These are phyloP conservation scores for Plasmodium berghei DNA, from an alignment of 169 alveolate genomes.

Conservation along the genomic window DNA sequence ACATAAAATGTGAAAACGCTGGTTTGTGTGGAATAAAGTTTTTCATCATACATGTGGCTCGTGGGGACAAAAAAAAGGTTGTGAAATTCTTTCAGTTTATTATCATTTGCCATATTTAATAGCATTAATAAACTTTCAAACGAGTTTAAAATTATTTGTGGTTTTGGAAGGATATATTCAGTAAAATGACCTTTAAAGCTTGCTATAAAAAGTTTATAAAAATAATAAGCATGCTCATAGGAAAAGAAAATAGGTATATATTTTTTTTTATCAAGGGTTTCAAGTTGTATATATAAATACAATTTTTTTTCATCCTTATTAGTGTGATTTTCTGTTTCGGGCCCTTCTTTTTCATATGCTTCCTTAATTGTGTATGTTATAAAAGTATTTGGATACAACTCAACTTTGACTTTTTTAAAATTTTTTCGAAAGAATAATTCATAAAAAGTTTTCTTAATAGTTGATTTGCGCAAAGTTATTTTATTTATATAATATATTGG, in stretches of 20 bases:
- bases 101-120: conserved; percentile 38
- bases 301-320: not conserved
- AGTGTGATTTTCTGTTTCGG: not conserved
- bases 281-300: conserved; percentile 42
- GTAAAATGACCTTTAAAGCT: conserved; percentile 24
- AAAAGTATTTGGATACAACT: conserved; percentile 48
- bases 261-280: conserved; percentile 49
- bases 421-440: conserved; percentile 25
- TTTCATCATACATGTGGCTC: conserved; percentile 20
- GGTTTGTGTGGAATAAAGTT: not conserved
- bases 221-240: conserved; percentile 46
- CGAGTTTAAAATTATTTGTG: conserved; percentile 38
- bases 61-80: conserved; percentile 59
- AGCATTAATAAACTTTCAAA: conserved; percentile 42
- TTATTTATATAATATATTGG: conserved; percentile 66
- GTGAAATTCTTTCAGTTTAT: conserved; percentile 20
- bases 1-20: conserved; percentile 26
- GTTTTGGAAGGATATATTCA: conserved; percentile 59
- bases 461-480: conserved; percentile 24
- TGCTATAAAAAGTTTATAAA: conserved; percentile 47
- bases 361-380: conserved; percentile 42
- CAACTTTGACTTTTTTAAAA: conserved; percentile 27
- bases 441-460: conserved; percentile 38
- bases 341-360: not conserved
- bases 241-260: conserved; percentile 70